phyloP scores from a whole-genome alignment of 805 yeast species.

The Aciculoconidium aculeatum region DNA sequence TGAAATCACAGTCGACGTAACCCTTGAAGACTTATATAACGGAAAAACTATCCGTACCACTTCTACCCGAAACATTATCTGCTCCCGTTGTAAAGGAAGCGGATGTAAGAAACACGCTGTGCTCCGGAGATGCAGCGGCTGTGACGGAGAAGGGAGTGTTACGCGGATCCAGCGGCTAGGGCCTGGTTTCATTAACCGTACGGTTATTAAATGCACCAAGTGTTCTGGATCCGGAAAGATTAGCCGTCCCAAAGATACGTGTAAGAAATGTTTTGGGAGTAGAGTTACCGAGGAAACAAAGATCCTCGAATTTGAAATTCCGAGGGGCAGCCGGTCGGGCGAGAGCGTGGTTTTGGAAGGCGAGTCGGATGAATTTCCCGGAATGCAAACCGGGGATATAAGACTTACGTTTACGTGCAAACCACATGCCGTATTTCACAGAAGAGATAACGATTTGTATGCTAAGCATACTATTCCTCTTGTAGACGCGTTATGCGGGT shows the following conservation, averaged over 20 bases:
- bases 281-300: constrained; percentile 59
- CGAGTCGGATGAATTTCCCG: constrained; percentile 75
- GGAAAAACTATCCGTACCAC: constrained; percentile 77
- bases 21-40: constrained; percentile 68
- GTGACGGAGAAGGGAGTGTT: constrained; percentile 68
- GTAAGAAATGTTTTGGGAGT: constrained; percentile 70
- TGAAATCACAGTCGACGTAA: constrained; percentile 53
- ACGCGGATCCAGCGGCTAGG: constrained; percentile 59
- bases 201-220: constrained; percentile 51
- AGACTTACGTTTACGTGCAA: constrained; percentile 53
- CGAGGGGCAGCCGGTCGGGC: constrained; percentile 60
- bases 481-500: constrained; percentile 82
- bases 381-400: constrained; percentile 73
- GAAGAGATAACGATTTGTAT: constrained; percentile 61
- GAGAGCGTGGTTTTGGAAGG: constrained; percentile 58
- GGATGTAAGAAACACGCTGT: constrained; percentile 65
- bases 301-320: constrained; percentile 69
- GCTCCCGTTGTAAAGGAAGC: constrained; percentile 67
- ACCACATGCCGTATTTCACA: constrained; percentile 42
- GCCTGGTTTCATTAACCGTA: constrained; percentile 69
- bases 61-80: constrained; percentile 64
- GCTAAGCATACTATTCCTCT: constrained; percentile 57
- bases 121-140: constrained; percentile 51
- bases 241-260: constrained; percentile 59
- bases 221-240: constrained; percentile 71